Conservation (phyloP, 2,329 filamentous ascomycete species). For the Ophiostoma piceae region DNA sequence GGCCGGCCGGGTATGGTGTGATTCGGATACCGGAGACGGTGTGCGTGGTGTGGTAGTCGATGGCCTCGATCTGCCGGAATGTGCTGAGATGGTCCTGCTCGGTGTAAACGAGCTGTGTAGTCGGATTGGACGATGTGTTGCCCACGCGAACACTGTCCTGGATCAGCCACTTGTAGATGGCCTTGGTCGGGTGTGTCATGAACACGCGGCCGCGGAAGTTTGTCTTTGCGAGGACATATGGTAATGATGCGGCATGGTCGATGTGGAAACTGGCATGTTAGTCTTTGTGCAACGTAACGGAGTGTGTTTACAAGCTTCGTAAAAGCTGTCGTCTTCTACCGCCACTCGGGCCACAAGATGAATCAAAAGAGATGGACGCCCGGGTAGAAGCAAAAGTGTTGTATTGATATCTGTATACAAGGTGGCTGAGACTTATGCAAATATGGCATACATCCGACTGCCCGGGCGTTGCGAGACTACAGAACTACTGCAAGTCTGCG, state of each 20-base stretch:
- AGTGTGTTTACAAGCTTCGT: background rate
- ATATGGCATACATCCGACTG: background rate
- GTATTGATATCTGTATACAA: conserved; percentile 31
- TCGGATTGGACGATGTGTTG: conserved; percentile 59
- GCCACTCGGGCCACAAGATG: background rate
- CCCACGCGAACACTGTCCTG: conserved; percentile 92
- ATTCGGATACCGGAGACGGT: conserved; percentile 95
- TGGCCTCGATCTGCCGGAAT: conserved; percentile 90
- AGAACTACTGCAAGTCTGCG: conserved; percentile 2
- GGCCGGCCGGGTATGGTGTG: conserved; percentile 92
- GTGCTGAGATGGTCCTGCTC: conserved; percentile 93
- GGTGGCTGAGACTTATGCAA: conserved; percentile 22
- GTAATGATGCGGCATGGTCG: conserved; percentile 96
- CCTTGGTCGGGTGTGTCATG: conserved; percentile 99
- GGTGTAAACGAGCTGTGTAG: conserved; percentile 77
- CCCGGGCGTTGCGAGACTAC: background rate
- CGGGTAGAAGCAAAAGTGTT: conserved; percentile 24
- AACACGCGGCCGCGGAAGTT: conserved; percentile 96
- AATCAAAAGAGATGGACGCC: conserved; percentile 3
- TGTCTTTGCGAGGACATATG: conserved; percentile 95
- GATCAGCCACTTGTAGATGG: conserved; percentile 99
- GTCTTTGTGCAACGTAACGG: background rate
- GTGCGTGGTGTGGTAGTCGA: conserved; percentile 97
- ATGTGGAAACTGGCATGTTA: conserved; percentile 73
- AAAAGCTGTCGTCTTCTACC: background rate